Evolutionary conservation across 345 rosid genomes (phyloP).

Genomic region (Brassica rapa): DNA sequence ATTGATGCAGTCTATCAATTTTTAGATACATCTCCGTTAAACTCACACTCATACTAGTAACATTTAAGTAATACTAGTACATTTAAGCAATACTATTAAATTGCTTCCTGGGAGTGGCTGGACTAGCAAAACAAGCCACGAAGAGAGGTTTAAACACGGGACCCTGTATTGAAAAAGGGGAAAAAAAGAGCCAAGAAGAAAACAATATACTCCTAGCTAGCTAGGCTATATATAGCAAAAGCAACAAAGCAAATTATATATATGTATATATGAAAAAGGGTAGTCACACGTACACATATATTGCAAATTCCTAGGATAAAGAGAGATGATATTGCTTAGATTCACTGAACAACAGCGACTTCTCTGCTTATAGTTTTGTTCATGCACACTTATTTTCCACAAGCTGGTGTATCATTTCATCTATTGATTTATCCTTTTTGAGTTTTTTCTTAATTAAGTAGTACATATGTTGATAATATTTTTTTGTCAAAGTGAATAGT

Average conservation of each 20-base stretch:
- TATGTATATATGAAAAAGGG: not conserved
- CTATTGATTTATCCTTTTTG: not conserved
- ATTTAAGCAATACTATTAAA: not conserved
- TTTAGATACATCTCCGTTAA: too few species aligned
- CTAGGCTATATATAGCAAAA: not conserved
- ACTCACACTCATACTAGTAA: not conserved
- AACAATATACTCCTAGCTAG: not conserved
- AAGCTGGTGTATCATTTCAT: not conserved
- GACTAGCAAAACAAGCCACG: not conserved
- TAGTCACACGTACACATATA: not conserved
- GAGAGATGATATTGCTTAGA: not conserved
- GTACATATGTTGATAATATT: not conserved
- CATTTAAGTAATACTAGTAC: not conserved
- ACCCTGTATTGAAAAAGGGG: not conserved
- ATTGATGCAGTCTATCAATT: too few species aligned
- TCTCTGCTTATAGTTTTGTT: not conserved
- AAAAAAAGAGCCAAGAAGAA: not conserved
- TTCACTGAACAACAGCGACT: conserved; percentile 14
- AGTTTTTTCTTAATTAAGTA: not conserved
- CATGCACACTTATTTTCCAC: conserved; percentile 5
- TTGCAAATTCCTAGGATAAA: not conserved
- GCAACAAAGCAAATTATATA: not conserved
- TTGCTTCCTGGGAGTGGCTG: not conserved
- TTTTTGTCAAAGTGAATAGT: conserved; percentile 1
- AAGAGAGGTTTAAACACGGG: not conserved